Evolutionary conservation across 192 early-diverging fungal species (phyloP), one percentile per base, ranked within the genome.

Genomic region (Umbelopsis isabellina): DNA sequence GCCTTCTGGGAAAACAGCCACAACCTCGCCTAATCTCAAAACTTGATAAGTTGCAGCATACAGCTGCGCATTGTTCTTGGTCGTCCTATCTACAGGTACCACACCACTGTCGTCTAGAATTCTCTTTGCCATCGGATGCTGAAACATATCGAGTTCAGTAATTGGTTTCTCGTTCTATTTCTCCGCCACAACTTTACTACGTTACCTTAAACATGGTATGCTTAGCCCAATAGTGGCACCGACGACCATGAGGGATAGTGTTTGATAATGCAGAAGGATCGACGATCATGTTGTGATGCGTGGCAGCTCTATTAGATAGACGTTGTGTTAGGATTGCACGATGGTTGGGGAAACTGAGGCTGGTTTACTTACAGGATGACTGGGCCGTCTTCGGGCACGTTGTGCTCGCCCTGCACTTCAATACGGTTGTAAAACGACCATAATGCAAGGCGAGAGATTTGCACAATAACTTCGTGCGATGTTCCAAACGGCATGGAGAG

Each of bases 221-320:
- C 44, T 86, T 86, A 61, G 83, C 84, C 84, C 84, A 86, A 35
- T 82, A 82, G 44, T 86, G 84, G 35, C 80, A 49, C 46, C 75
- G 70, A 8, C 84, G 73, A 27, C 71, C 45, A 53, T 82, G 68
- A 16, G 84, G 84, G 20, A 79, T 72, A 23, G 80, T 77, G 18
- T 67, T 70, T 7, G 78, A 78, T 12, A 86, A 52, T 2, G 80
- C 61, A 3, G 80, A 76, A 13, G 82, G 78, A 68, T 86, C 84
- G 0, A 84, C 76, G 65, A 84, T 77, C 84, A 86, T 86, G 66
- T 86, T 86, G 51, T 78, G 80, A 70, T 83, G 82, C 3, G 82
- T 83, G 0, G 76, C 72, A 25, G 77, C 70, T 37, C 77, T 80
- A 47, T 30, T 48, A 15, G 47, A 50, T 23, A 23, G n/a, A 10